These are phyloP conservation scores for Barbatosphaeria neglecta DNA, from an alignment of 495 filamentous ascomycete species.

Conservation along the genomic window DNA sequence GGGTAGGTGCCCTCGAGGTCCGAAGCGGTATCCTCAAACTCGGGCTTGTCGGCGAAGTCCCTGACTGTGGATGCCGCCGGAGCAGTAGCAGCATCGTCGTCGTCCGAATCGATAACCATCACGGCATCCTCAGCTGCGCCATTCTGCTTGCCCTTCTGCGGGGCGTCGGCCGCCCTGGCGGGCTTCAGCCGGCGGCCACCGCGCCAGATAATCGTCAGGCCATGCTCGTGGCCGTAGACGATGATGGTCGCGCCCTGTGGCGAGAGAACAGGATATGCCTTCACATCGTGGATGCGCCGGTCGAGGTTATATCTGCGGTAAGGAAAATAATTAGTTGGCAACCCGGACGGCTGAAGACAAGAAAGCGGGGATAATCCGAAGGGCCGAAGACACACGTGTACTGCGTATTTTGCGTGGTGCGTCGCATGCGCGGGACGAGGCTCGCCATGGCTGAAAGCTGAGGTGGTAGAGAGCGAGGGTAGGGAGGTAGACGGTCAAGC, in stretches of 20 bases:
- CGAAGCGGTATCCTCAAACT: slow-evolving; percentile 28
- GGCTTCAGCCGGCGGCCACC: slow-evolving; percentile 58
- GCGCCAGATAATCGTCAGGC: slow-evolving; percentile 68
- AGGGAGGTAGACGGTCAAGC: too few relatives aligned
- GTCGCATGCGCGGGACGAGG: slow-evolving; percentile 16
- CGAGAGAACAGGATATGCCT: slow-evolving; percentile 62
- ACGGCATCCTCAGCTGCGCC: slow-evolving; percentile 43
- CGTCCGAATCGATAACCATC: slow-evolving; percentile 73
- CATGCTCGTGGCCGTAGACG: slow-evolving; percentile 71
- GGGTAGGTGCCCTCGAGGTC: slow-evolving; percentile 30
- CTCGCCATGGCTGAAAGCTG: not conserved
- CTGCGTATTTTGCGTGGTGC: slow-evolving; percentile 24
- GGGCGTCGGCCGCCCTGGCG: slow-evolving; percentile 9
- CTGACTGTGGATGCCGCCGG: slow-evolving; percentile 8
- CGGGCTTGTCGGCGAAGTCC: slow-evolving; percentile 31
- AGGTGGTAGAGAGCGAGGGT: not conserved
- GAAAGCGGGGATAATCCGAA: not conserved
- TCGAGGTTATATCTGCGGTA: slow-evolving; percentile 57
- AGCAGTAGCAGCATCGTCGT: slow-evolving; percentile 35
- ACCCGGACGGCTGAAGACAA: not conserved
- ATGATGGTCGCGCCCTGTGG: slow-evolving; percentile 79
- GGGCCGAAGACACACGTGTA: not conserved
- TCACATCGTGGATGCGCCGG: slow-evolving; percentile 59
- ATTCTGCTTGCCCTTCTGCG: slow-evolving; percentile 30
- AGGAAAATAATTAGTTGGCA: not conserved